Evolutionary conservation across 805 yeast genomes (phyloP).

Genomic region (Kodamaea laetipori): DNA sequence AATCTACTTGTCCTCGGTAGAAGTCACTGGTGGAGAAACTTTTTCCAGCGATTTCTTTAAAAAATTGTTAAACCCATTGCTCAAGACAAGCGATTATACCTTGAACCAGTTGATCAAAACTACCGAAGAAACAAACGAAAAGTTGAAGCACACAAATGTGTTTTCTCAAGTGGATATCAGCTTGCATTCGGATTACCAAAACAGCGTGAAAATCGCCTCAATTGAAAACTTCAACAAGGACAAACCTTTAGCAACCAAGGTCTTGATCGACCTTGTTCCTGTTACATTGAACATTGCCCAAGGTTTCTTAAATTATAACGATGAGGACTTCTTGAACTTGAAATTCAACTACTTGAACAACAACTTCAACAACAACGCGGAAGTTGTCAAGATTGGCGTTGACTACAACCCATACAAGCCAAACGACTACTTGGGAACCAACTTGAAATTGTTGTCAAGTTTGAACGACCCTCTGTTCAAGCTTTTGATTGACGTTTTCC

Average conservation of each 20-base stretch:
- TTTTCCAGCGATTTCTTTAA: constrained; percentile 49
- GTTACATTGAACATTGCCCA: constrained; percentile 39
- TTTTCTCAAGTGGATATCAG: constrained; percentile 43
- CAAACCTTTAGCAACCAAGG: constrained; percentile 48
- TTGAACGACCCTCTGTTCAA: constrained; percentile 50
- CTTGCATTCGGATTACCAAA: constrained; percentile 42
- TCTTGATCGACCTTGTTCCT: constrained; percentile 43
- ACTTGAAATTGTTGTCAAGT: constrained; percentile 44
- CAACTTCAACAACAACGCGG: constrained; percentile 51
- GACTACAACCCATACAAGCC: constrained; percentile 55
- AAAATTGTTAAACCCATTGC: constrained; percentile 47
- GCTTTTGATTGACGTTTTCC: constrained; percentile 35
- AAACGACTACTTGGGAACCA: constrained; percentile 48
- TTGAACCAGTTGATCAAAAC: constrained; percentile 41
- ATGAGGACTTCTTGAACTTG: constrained; percentile 40
- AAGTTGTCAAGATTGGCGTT: constrained; percentile 52
- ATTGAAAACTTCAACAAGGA: constrained; percentile 36
- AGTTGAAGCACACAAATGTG: constrained; percentile 46
- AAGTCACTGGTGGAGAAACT: constrained; percentile 44
- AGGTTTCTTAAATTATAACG: constrained; percentile 37
- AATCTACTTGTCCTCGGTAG: constrained; percentile 37
- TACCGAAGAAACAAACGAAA: constrained; percentile 34
- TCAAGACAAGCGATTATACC: constrained; percentile 44
- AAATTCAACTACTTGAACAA: constrained; percentile 43
- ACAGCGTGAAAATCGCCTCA: constrained; percentile 24